A percentile compares a stretch with the other conserved stretches of the same genome.
These are phyloP conservation scores for Amyloporia xantha DNA, from an alignment of 768 basidiomycete genomes.

Conservation along the genomic window DNA sequence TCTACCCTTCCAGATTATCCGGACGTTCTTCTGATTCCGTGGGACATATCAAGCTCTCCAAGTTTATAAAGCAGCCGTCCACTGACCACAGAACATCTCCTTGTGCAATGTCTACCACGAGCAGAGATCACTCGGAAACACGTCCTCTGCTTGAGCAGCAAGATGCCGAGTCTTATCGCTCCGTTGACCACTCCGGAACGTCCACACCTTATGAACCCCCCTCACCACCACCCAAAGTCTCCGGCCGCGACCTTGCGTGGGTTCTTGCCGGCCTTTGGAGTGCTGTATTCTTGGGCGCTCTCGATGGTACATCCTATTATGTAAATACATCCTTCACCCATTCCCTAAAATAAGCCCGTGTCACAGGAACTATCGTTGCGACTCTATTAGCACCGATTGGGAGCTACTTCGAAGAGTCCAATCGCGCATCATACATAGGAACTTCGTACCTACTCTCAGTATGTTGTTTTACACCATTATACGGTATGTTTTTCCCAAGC, in stretches of 20 bases:
- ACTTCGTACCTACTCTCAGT: conserved; percentile 83
- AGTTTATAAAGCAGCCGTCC: conserved; percentile 13
- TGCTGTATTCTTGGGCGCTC: conserved; percentile 75
- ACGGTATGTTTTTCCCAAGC: conserved; percentile 45
- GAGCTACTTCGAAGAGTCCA: conserved; percentile 74
- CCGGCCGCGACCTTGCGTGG: conserved; percentile 54
- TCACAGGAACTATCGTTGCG: conserved; percentile 75
- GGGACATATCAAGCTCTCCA: conserved; percentile 9
- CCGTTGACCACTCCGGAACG: conserved; percentile 35
- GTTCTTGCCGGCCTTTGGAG: conserved; percentile 77
- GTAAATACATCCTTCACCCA: background rate
- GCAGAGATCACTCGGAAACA: conserved; percentile 41
- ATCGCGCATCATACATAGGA: conserved; percentile 81
- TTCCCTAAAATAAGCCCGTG: conserved; percentile 4
- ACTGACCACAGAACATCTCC: background rate
- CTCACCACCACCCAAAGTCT: conserved; percentile 34
- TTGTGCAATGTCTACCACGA: conserved; percentile 33
- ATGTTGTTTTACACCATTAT: conserved; percentile 87
- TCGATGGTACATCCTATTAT: conserved; percentile 54
- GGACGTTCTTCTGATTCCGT: background rate
- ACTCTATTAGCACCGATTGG: conserved; percentile 82
- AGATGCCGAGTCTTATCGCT: conserved; percentile 31
- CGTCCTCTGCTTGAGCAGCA: conserved; percentile 43
- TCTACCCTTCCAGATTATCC: background rate
- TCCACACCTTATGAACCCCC: conserved; percentile 8